Evolutionary conservation across 331 rosid species (phyloP).

Genomic region (Rhamnella rubrinervis): DNA sequence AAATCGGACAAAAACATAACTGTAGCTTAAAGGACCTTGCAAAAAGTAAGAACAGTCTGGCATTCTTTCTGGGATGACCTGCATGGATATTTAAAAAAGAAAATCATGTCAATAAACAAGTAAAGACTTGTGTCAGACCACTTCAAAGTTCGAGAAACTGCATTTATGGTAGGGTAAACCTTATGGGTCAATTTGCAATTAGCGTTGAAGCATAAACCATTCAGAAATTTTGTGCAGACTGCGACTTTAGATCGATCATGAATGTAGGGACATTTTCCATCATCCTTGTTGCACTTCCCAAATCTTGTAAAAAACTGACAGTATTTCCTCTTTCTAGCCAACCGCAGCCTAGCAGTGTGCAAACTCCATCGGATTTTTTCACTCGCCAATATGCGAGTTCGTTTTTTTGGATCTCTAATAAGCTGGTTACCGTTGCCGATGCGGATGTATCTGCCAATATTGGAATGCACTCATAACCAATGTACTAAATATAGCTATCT

Average conservation of each 20-base stretch:
- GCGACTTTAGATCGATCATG: constrained; percentile 96
- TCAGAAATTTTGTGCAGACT: constrained; percentile 94
- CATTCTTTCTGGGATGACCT: constrained; percentile 99
- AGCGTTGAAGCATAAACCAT: constrained; percentile 80
- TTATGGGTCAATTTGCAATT: constrained; percentile 94
- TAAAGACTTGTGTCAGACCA: constrained; percentile 26
- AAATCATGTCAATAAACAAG: constrained; percentile 20
- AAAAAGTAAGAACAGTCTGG: constrained; percentile 89
- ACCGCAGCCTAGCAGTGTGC: constrained; percentile 92
- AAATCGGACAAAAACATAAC: constrained; percentile 10
- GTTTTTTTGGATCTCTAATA: constrained; percentile 85
- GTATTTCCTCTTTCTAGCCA: constrained; percentile 82
- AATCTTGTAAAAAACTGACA: constrained; percentile 96
- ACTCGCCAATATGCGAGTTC: constrained; percentile 83
- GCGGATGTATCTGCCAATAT: constrained; percentile 68
- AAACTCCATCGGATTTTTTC: constrained; percentile 98
- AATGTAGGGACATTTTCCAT: constrained; percentile 88
- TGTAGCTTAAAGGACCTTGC: constrained; percentile 60
- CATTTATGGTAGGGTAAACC: constrained; percentile 48
- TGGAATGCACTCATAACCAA: constrained; percentile 20
- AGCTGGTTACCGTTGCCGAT: constrained; percentile 95
- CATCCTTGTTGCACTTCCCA: constrained; percentile 91
- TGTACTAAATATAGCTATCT: constrained; percentile 10
- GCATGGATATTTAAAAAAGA: constrained; percentile 37
- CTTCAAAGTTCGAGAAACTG: constrained; percentile 31